Base-by-base conservation (phyloP, 495 filamentous ascomycete species). In the Lasiosphaeris hirsuta region DNA sequence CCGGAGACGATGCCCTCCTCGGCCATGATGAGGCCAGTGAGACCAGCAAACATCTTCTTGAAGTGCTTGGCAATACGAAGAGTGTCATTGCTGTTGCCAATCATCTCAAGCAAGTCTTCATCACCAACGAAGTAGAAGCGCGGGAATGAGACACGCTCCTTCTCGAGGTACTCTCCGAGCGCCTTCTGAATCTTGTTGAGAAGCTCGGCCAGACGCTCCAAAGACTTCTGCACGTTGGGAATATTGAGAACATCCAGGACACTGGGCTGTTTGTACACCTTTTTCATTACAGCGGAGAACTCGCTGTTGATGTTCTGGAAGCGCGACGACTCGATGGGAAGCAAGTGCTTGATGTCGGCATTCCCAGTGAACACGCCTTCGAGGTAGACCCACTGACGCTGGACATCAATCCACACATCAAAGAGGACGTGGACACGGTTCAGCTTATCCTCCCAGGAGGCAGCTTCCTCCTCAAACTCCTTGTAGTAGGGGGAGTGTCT, bases 151-250 rank as follows among this genome's bases (percentile, higher is more conserved):
- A 96, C 86, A 66, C 94, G 83, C 77, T 99, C 94, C 55, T 93
- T 90, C 73, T 99, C 94, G 46, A 99, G 85, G 63, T 99, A 99
- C 77, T 99, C 94, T 67, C 94, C 94, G 11, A 99, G 84, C 4
- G 94, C 94, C 73, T 99, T 99, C 65, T 99, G 95, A 51, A 99
- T 99, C 77, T 97, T 99, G 82, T 96, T 95, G 54, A 99, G 84
- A 39, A 97, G 73, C 66, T 97, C 94, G 4, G 92, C 92, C 46
- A 99, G 79, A 60, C 94, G 87, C 75, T 99, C 94, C 19, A 99
- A 69, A 10, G 90, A 96, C 67, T 96, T 96, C 66, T 97, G 94
- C 2, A 97, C 90, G 18, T 91, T 93, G 19, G 90, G 88, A 46
- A 99, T 97, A 57, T 90, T 89, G 48, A 99, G 85, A 1, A 97